Evolutionary conservation across 352 stramenopile species (phyloP).

Genomic region (Globisporangium sylvaticum): DNA sequence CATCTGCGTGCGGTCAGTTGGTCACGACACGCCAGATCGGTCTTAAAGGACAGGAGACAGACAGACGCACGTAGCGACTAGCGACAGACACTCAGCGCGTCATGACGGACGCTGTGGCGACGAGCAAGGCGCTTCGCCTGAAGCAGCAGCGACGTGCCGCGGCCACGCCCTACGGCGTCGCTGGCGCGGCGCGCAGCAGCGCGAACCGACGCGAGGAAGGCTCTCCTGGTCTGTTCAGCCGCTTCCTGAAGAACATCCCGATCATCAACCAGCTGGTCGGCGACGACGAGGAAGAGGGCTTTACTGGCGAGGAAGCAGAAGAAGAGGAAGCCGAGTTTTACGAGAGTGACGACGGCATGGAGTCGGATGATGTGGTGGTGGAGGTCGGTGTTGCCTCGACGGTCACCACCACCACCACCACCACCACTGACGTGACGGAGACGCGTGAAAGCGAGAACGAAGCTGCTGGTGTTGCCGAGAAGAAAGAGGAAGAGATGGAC

Average conservation of each 20-base stretch:
- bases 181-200: constrained; percentile 4
- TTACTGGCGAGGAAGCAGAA: constrained; percentile 17
- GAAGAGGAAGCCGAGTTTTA: constrained; percentile 10
- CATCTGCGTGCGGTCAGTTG: not conserved
- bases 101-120: constrained; percentile 9
- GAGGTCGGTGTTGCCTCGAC: not conserved
- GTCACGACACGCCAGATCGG: not conserved
- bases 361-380: constrained; percentile 16
- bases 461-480: not conserved
- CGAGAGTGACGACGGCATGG: constrained; percentile 14
- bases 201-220: constrained; percentile 6
- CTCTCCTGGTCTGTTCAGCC: constrained; percentile 41
- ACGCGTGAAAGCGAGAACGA: not conserved
- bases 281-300: constrained; percentile 29
- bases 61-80: not conserved
- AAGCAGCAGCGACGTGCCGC: constrained; percentile 34
- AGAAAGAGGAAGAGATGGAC: constrained; percentile 14
- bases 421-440: constrained; percentile 1
- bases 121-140: constrained; percentile 9
- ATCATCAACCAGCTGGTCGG: constrained; percentile 51
- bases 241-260: constrained; percentile 62
- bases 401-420: too few relatives aligned
- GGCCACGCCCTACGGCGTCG: constrained; percentile 33
- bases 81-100: not conserved
- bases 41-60: not conserved